Base-by-base conservation (phyloP, 2,329 filamentous ascomycete species). In the Davidsoniella australis region DNA sequence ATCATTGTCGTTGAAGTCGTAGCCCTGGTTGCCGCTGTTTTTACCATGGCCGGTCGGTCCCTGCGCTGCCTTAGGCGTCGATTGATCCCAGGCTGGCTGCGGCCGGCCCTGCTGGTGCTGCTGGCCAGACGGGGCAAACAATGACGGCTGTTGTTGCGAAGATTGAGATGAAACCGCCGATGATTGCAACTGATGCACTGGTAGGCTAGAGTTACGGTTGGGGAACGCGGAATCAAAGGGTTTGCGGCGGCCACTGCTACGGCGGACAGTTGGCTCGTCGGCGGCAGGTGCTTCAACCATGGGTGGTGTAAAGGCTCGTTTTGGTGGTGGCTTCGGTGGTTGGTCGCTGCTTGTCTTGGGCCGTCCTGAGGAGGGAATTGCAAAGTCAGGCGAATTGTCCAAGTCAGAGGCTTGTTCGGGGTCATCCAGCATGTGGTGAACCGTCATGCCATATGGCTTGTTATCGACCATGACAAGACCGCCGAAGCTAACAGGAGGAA, bases 361-460 rank as follows among this genome's bases (percentile, higher is more conserved):
- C 23, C 46, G 39, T 5, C 24, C 38, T 37, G 46, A 41, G 36
- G 46, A 48, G 23, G 38, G 38, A 37, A 40, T 41, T 38, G 41
- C 40, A 41, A 48, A 12, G 29, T 37, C 36, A 9, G 36, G 17
- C 10, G 46, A 12, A 42, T 14, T 24, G 14, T 64, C 63, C 9
- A 38, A 23, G 20, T 41, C 39, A 36, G 36, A 46, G 5, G 41
- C 49, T 23, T 47, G 38, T 3, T 75, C 73, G 1, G 75, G 76
- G 51, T 79, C 75, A 68, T 95, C 89, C 2, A 96, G 75, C 78
- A 96, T 89, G 62, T 96, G 89, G 59, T 96, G 89, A 0, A 96
- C 89, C 18, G 86, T 95, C 85, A 96, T 91, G 10, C 89, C 89
- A 58, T 87, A 91, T 0, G 85, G 77, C 61, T 82, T 79, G 49